Conservation (phyloP, 176 grass and related monocot species). For the Zea luxurians region DNA sequence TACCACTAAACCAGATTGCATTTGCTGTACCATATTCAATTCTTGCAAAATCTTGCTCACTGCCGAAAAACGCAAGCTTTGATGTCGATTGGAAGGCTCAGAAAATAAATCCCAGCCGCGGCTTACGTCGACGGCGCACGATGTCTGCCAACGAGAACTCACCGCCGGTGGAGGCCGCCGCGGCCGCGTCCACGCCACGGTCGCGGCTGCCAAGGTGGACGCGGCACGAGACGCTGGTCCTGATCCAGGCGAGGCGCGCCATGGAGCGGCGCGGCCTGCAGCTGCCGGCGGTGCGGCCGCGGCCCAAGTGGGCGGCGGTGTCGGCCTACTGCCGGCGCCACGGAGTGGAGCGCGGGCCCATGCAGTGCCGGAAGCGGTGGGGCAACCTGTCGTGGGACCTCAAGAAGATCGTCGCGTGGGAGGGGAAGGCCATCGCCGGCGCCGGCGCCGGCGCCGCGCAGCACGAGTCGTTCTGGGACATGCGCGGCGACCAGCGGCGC, state of each 20-base stretch:
- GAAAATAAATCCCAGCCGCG: constrained; percentile 39
- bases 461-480: constrained; percentile 62
- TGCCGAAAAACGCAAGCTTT: constrained; percentile 34
- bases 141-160: constrained; percentile 41
- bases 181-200: background rate
- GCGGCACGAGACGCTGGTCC: constrained; percentile 62
- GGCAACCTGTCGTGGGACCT: constrained; percentile 66
- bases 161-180: background rate
- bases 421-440: constrained; percentile 7
- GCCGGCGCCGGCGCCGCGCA: background rate
- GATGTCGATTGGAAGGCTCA: constrained; percentile 28
- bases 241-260: constrained; percentile 51
- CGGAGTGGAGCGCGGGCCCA: constrained; percentile 52
- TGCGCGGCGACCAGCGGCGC: constrained; percentile 52
- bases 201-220: constrained; percentile 60
- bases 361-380: constrained; percentile 70
- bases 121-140: background rate
- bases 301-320: constrained; percentile 64
- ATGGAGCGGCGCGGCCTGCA: constrained; percentile 41
- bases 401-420: constrained; percentile 60
- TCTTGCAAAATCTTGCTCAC: background rate
- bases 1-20: constrained; percentile 18
- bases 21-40: constrained; percentile 29
- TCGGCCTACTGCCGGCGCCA: constrained; percentile 62
- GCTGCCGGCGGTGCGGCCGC: constrained; percentile 28